Evolutionary conservation across 192 early-diverging fungal genomes (phyloP), one percentile per base, ranked within the genome.

Genomic region (Coemansia reversa): DNA sequence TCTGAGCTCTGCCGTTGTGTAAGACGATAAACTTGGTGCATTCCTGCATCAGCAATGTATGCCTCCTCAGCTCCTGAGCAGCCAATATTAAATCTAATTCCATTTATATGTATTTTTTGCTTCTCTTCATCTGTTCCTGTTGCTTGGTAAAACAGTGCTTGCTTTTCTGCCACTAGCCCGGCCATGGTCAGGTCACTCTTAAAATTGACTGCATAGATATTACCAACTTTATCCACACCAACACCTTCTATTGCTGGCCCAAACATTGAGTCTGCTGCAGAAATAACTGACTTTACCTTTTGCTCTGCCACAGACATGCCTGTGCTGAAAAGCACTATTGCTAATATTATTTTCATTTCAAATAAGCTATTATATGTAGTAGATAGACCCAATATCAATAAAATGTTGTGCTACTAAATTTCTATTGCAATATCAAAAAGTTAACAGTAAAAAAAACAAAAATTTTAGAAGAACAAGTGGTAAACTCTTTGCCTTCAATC

Each of bases 181-280:
- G 55, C 58, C 49, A 59, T 51, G 4, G 58, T 48, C 39, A 67
- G 64, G 27, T 54, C 27, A 35, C 47, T 55, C 47, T 73, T 70
- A 58, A 70, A 86, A 57, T 76, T 42, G 30, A 74, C 73, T 2
- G 85, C 79, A 51, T 84, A 86, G 32, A 82, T 54, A 56, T 70
- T 65, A 28, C 85, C 85, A n/a, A 50, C 47, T 45, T 58, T 65
- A 68, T 84, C 83, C 19, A 84, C 83, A 24, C 66, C 83, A 4
- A 80, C 80, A 25, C 85, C 85, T 64, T 86, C 85, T 50, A 86
- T 86, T 32, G 55, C 25, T 1, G 75, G 24, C 47, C 84, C 84
- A 54, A 85, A 85, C 68, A 56, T 51, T 6, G 82, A 60, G 29
- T 45, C 14, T 45, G 39, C 9, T 45, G 39, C 39, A 16, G 39